Percentiles rank a stretch among this genome's conserved stretches.
phyloP scores from a whole-genome alignment of 371 early-diverging fungal species.

The Lichtheimia ramosa region DNA sequence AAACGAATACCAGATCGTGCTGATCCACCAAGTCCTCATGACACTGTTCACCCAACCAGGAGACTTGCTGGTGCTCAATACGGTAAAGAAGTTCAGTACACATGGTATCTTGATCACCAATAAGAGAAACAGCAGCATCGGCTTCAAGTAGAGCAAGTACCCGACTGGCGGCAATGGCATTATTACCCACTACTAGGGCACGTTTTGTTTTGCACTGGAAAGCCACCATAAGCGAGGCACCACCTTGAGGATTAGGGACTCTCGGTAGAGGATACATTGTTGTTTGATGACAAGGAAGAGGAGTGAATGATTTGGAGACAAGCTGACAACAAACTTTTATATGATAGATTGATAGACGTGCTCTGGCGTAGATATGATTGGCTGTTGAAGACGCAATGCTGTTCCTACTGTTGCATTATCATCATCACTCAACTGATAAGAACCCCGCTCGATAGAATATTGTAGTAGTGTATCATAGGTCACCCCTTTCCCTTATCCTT shows the following conservation, averaged over 20 bases:
- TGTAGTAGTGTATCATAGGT: no score
- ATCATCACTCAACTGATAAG: no score
- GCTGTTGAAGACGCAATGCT: background rate
- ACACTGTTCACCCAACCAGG: conserved; percentile 29
- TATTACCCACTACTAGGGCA: conserved; percentile 69
- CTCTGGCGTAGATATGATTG: background rate
- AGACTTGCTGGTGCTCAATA: conserved; percentile 47
- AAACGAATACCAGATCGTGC: conserved; percentile 38
- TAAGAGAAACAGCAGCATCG: conserved; percentile 64
- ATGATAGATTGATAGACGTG: background rate
- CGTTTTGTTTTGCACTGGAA: conserved; percentile 55
- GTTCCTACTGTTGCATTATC: background rate
- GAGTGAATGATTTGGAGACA: background rate
- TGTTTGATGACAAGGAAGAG: background rate
- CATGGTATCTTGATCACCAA: conserved; percentile 33
- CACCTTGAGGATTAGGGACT: conserved; percentile 48
- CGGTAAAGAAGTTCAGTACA: conserved; percentile 58
- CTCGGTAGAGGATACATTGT: conserved; percentile 1
- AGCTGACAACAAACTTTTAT: conserved; percentile 1
- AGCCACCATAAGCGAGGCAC: conserved; percentile 72
- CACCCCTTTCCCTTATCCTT: no score
- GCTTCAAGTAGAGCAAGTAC: conserved; percentile 71
- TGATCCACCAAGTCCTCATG: conserved; percentile 3
- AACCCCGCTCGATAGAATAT: no score
- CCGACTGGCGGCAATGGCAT: conserved; percentile 63